Conservation (phyloP, 208 protist species). For the Borovskyia barvae region DNA sequence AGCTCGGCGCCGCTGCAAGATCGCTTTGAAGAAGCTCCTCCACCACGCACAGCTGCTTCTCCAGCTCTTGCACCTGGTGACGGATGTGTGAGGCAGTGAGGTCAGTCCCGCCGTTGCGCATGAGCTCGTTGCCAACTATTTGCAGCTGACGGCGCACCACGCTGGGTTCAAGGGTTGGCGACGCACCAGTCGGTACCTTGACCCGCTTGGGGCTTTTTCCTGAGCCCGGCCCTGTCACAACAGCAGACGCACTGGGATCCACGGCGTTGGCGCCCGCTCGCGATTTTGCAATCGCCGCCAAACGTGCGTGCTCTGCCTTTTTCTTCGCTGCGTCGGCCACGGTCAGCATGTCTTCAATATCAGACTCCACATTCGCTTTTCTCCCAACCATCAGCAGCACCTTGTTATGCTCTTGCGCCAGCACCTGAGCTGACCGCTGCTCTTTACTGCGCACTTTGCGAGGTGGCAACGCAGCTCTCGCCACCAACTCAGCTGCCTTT, state of each 20-base stretch:
- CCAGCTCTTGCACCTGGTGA: slow-evolving; percentile 13
- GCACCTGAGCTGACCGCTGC: slow-evolving; percentile 42
- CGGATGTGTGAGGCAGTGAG: slow-evolving; percentile 8
- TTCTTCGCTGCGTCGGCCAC: slow-evolving; percentile 6
- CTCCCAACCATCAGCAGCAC: slow-evolving; percentile 77
- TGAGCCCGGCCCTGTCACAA: background rate
- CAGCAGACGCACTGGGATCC: background rate
- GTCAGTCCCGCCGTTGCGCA: slow-evolving; percentile 15
- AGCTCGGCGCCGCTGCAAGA: no score
- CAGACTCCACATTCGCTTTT: slow-evolving; percentile 54
- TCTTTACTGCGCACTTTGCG: slow-evolving; percentile 29
- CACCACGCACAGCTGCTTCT: slow-evolving; percentile 17
- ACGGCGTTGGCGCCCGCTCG: background rate
- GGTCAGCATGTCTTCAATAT: slow-evolving; percentile 42
- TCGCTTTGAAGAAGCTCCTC: slow-evolving; percentile 14
- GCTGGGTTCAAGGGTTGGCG: slow-evolving; percentile 5
- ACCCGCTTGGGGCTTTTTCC: no score
- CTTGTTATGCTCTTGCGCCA: slow-evolving; percentile 67
- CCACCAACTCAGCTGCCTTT: slow-evolving; percentile 10
- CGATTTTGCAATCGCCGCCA: background rate
- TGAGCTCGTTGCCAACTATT: slow-evolving; percentile 5
- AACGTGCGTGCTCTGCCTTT: background rate
- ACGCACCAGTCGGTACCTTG: slow-evolving; percentile 4
- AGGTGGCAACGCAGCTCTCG: background rate
- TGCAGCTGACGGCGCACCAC: slow-evolving; percentile 15